Conservation (phyloP, 306 rosid species). For the Dalbergia cochinchinensis region DNA sequence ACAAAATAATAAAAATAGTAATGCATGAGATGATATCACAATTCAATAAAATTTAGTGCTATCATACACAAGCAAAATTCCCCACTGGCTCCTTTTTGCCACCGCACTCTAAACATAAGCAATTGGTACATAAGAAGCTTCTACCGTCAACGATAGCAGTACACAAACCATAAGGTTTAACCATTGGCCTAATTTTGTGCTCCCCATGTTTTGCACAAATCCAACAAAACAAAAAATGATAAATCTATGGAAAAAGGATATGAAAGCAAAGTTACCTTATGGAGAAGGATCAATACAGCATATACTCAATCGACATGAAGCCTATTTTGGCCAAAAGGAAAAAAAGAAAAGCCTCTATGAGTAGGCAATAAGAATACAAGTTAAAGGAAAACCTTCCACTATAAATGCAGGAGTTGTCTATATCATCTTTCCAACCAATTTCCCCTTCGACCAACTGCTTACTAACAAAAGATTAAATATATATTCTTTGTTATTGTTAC, state of each 20-base stretch:
- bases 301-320: neutral
- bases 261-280: neutral
- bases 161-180: slow-evolving; percentile 54
- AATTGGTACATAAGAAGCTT: slow-evolving; percentile 69
- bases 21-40: neutral
- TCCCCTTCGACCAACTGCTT: neutral
- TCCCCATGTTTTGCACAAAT: slow-evolving; percentile 71
- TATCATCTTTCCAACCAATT: neutral
- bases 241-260: neutral
- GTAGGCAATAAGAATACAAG: neutral
- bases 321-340: neutral
- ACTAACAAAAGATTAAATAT: neutral
- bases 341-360: neutral
- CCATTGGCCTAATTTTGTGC: slow-evolving; percentile 56
- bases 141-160: slow-evolving; percentile 55
- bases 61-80: slow-evolving; percentile 35
- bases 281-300: slow-evolving; percentile 1
- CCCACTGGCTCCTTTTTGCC: slow-evolving; percentile 91
- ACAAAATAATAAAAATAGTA: slow-evolving; percentile 26
- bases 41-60: slow-evolving; percentile 1
- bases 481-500: neutral
- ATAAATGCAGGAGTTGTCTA: neutral
- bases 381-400: neutral
- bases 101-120: slow-evolving; percentile 70
- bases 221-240: slow-evolving; percentile 29